A percentile compares a stretch with the other conserved stretches of the same genome.
Conservation (phyloP, 331 rosid genomes). For the Saraca asoca region DNA sequence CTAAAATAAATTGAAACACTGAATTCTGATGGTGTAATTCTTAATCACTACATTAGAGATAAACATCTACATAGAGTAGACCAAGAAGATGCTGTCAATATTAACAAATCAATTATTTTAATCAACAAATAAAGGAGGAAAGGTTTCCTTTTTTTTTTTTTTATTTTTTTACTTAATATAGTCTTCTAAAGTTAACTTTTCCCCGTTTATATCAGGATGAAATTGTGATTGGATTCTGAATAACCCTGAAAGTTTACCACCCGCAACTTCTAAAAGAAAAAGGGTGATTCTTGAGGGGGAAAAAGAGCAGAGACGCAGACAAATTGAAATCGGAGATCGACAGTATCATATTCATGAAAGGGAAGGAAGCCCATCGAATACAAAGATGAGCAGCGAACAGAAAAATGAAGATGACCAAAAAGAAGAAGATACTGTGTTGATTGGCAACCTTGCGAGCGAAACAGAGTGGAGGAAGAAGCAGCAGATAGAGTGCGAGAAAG, state of each 20-base stretch:
- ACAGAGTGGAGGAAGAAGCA: conserved; percentile 49
- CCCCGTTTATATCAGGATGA: no score
- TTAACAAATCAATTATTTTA: no score
- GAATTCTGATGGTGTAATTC: neutral
- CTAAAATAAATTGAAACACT: neutral
- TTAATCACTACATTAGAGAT: conserved; percentile 4
- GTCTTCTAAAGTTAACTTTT: no score
- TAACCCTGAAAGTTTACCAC: no score
- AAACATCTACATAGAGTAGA: neutral
- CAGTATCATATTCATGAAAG: no score
- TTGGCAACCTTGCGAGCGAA: conserved; percentile 48
- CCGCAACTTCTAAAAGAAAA: no score
- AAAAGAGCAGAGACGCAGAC: no score
- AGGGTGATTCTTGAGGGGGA: no score
- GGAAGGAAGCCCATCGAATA: neutral
- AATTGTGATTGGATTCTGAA: no score
- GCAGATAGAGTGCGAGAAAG: conserved; percentile 55
- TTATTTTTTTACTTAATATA: no score
- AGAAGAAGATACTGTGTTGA: neutral
- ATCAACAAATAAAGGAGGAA: neutral
- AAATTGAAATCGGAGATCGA: no score
- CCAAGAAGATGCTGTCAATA: neutral
- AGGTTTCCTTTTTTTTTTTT: no score
- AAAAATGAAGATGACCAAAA: neutral
- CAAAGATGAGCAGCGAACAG: neutral